Base-by-base conservation (phyloP, 2,329 filamentous ascomycete species). In the Aspergillus niger region DNA sequence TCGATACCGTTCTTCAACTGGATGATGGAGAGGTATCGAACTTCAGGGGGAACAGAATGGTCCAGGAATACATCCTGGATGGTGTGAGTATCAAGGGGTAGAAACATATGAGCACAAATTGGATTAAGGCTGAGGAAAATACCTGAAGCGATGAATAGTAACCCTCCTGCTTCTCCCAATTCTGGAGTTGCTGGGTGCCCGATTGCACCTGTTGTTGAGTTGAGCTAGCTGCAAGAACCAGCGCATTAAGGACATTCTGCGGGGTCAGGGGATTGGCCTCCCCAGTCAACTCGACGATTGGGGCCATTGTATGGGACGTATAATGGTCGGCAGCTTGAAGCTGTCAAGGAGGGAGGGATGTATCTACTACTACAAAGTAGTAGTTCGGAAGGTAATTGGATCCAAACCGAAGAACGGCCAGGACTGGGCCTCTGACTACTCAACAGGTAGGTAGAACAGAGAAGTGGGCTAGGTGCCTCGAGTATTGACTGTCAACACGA, bases 1-100 rank as follows among this genome's bases (percentile, higher is more conserved):
- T 98, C 94, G 76, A 98, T 93, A 58, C 93, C 95, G 75, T 98
- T 97, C 75, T 98, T 98, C 57, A 99, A 83, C 73, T 97, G 91
- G 67, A 98, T 97, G 60, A 98, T 87, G 57, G 94, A 91, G 10
- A 97, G 87, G 71, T 96, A 92, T 63, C 95, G 90, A 56, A 94
- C 85, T 70, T 96, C 89, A 60, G 86, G 78, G 1, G 91, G 90
- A 1, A 96, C 80, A 2, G 87, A 86, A 63, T 87, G 87, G 78
- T 97, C 91, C 64, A 97, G 84, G 74, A 93, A 97, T 38, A 92
- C 85, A 67, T 89, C 85, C 89, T 96, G 71, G 11, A 62, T 39
- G 15, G 36, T 30, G 39, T 63, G 15, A 60, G 61, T 26, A 48
- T 53, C 15, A 39, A 17, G 8, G 44, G 13, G 1, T 13, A 13